Evolutionary conservation across 2,329 filamentous ascomycete species (phyloP).

Genomic region (Phyllosticta ampelicida): DNA sequence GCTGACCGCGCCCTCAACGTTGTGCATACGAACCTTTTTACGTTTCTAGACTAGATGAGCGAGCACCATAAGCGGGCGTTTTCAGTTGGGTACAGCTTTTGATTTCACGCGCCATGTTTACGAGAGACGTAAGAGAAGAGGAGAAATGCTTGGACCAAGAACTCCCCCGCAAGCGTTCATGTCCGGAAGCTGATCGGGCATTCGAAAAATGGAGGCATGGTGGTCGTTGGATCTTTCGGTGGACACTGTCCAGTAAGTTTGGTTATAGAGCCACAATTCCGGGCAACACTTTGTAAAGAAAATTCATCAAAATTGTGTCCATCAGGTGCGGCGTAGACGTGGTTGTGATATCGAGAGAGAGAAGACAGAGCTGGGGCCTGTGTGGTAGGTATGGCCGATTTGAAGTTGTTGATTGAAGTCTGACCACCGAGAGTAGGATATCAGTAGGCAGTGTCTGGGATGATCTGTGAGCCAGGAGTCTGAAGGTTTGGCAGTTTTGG

Average conservation of each 20-base stretch:
- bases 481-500: no score
- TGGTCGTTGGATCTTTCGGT: background rate
- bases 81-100: background rate
- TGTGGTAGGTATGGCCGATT: background rate
- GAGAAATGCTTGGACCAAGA: background rate
- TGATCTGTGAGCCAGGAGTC: no score
- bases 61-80: background rate
- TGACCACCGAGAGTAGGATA: background rate
- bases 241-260: background rate
- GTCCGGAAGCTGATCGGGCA: background rate
- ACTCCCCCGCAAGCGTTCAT: background rate
- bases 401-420: background rate
- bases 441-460: no score
- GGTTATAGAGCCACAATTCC: background rate
- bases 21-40: constrained; percentile 92
- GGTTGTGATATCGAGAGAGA: background rate
- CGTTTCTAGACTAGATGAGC: constrained; percentile 62
- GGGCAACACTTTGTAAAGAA: background rate
- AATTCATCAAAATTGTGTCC: background rate
- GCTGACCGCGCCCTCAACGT: constrained; percentile 92
- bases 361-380: background rate
- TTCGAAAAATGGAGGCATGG: background rate
- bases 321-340: background rate
- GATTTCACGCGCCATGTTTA: background rate
- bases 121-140: background rate